Evolutionary conservation across 768 basidiomycete species (phyloP).

Genomic region (Hygrocybe punicea): DNA sequence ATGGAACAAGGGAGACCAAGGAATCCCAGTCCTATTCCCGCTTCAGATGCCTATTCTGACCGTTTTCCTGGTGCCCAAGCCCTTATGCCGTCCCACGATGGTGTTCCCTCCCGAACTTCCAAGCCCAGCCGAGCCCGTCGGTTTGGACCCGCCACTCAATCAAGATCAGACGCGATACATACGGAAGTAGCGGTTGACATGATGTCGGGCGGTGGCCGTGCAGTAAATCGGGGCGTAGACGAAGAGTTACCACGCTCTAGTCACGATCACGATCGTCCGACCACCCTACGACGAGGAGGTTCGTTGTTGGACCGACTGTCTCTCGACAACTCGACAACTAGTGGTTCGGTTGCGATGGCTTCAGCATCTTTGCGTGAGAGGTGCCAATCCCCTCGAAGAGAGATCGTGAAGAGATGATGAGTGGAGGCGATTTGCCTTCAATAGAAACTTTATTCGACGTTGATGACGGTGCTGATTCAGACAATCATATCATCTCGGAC

Average conservation of each 20-base stretch:
- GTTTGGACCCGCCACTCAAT: slow-evolving; percentile 3
- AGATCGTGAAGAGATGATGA: slow-evolving; percentile 34
- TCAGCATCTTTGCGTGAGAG: slow-evolving; percentile 38
- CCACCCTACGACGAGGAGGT: slow-evolving; percentile 17
- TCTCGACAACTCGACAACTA: slow-evolving; percentile 17
- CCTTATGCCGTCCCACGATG: neutral
- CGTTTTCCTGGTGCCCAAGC: neutral
- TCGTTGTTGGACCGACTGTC: slow-evolving; percentile 39
- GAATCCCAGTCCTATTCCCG: neutral
- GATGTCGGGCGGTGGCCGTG: neutral
- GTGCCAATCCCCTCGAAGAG: slow-evolving; percentile 41
- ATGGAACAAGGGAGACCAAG: neutral
- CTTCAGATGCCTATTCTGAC: neutral
- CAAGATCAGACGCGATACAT: neutral
- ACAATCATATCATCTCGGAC: too few relatives aligned
- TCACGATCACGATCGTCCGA: slow-evolving; percentile 13
- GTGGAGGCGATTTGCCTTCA: slow-evolving; percentile 5
- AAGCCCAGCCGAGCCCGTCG: slow-evolving; percentile 2
- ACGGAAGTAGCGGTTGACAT: neutral
- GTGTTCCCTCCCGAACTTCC: neutral
- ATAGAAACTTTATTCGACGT: slow-evolving; percentile 24
- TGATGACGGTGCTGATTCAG: slow-evolving; percentile 28
- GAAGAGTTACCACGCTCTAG: neutral
- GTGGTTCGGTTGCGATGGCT: slow-evolving; percentile 8
- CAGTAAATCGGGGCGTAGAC: neutral